Evolutionary conservation across 257 asterid genomes (phyloP), one percentile per base, ranked within the genome.

Genomic region (Solanum etuberosum): DNA sequence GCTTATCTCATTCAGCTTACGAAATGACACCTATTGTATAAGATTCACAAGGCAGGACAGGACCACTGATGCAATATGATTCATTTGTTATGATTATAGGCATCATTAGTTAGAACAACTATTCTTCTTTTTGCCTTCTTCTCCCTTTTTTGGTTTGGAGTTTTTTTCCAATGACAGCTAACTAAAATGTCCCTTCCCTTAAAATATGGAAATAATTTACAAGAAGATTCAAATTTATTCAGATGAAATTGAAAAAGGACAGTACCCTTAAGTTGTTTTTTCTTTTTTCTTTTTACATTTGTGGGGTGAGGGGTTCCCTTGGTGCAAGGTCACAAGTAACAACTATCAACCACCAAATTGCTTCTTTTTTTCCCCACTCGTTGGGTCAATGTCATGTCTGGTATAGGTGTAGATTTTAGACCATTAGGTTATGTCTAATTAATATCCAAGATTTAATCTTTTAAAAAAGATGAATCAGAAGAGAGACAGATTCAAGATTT

Each of bases 71-170:
- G 88, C 87, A 88, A 86, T 87, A 89, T 91, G 92, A 87, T 90
- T 86, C 88, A 31, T 77, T 46, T 86, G 83, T 54, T 83, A 93
- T 95, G 90, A 94, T 94, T 93, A 93, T 42, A 61, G 83, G 84
- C 91, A 93, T 94, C 94, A 93, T 95, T 91, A 87, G 86, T 89
- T 83, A 43, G 37, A 89, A 76, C 89, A 63, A 87, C 91, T 83
- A 86, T 78, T 86, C 85, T 86, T 86, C 54, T 84, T 32, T 83
- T 86, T 87, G 67, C 78, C 85, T 77, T 87, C 51, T 46, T 85
- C 46, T 6, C 74, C 88, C 90, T 85, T 83, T 38, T 83, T 38
- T 40, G 34, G 25, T 86, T 89, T 84, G 63, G 89, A 88, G 77
- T 74, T 35, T 74, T 40, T 37, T 37, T 38, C 32, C 21, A 74